These are phyloP conservation scores for Botrytis sinoallii DNA, from an alignment of 2,329 filamentous ascomycete species.

Conservation along the genomic window DNA sequence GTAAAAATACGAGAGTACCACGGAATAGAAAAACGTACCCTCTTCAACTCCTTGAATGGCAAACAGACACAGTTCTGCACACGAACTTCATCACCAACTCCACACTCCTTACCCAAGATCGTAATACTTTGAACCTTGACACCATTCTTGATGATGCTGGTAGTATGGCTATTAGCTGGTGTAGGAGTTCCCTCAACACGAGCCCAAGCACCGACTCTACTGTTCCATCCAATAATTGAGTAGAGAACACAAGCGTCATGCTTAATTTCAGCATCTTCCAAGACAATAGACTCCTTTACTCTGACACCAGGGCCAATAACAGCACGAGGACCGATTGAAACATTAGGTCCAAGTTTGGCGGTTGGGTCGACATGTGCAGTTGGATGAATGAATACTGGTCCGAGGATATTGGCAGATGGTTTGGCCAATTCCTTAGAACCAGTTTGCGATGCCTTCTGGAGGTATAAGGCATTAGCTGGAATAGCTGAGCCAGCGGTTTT, in stretches of 20 bases:
- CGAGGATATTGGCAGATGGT: constrained; percentile 82
- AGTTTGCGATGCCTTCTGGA: constrained; percentile 87
- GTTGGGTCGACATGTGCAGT: constrained; percentile 87
- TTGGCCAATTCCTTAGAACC: constrained; percentile 77
- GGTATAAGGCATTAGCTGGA: constrained; percentile 92
- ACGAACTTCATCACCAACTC: constrained; percentile 86
- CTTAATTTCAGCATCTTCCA: constrained; percentile 93
- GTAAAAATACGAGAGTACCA: constrained; percentile 23
- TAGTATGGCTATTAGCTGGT: constrained; percentile 81
- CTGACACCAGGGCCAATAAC: constrained; percentile 81
- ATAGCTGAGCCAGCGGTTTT: constrained; percentile 98
- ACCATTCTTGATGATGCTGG: constrained; percentile 94
- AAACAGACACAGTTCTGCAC: constrained; percentile 98
- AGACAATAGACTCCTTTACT: constrained; percentile 92
- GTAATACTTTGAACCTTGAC: constrained; percentile 99
- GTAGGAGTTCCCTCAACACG: constrained; percentile 94
- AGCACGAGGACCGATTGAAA: constrained; percentile 89
- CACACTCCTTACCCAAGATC: constrained; percentile 94
- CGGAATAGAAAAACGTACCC: constrained; percentile 55
- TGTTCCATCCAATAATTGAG: constrained; percentile 95
- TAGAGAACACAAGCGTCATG: constrained; percentile 95
- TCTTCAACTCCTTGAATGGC: constrained; percentile 97
- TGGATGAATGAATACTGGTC: constrained; percentile 93
- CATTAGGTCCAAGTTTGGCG: constrained; percentile 94
- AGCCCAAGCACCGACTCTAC: constrained; percentile 95